These are phyloP conservation scores for Chionographis japonica DNA, from an alignment of 106 monocot species.

Conservation along the genomic window DNA sequence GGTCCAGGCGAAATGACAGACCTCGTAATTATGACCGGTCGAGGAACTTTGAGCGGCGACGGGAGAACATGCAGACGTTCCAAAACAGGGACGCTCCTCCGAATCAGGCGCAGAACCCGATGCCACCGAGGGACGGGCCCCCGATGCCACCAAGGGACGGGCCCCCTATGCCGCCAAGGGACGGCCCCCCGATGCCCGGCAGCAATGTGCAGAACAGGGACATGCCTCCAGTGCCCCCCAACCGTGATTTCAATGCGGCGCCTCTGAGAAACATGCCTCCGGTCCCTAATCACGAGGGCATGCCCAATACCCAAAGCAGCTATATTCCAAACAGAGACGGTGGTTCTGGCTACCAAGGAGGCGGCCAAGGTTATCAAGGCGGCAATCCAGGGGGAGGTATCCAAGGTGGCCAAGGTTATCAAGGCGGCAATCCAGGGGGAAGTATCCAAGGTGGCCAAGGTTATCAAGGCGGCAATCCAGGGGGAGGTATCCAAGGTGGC, in stretches of 20 bases:
- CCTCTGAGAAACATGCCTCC: background rate
- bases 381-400: conserved; percentile 9
- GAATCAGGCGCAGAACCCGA: conserved; percentile 7
- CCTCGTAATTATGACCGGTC: conserved; percentile 86
- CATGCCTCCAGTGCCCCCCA: background rate
- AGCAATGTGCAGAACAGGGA: no score
- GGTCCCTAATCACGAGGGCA: conserved; percentile 2
- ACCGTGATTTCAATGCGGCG: background rate
- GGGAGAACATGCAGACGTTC: conserved; percentile 75
- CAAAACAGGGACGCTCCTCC: conserved; percentile 33
- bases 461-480: conserved; percentile 24
- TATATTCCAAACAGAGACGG: conserved; percentile 16
- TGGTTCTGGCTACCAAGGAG: conserved; percentile 27
- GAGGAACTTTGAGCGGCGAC: conserved; percentile 78
- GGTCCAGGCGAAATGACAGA: conserved; percentile 80
- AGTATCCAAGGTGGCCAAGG: conserved; percentile 13
- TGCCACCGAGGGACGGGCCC: background rate
- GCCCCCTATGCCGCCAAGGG: background rate
- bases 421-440: conserved; percentile 11
- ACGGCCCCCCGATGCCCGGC: background rate
- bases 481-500: background rate
- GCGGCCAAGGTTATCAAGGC: conserved; percentile 21
- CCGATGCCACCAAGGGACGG: background rate
- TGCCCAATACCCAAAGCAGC: conserved; percentile 22
- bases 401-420: conserved; percentile 21